phyloP scores from a whole-genome alignment of 768 basidiomycete genomes.

The Rhodosporidiobolus sp. region DNA sequence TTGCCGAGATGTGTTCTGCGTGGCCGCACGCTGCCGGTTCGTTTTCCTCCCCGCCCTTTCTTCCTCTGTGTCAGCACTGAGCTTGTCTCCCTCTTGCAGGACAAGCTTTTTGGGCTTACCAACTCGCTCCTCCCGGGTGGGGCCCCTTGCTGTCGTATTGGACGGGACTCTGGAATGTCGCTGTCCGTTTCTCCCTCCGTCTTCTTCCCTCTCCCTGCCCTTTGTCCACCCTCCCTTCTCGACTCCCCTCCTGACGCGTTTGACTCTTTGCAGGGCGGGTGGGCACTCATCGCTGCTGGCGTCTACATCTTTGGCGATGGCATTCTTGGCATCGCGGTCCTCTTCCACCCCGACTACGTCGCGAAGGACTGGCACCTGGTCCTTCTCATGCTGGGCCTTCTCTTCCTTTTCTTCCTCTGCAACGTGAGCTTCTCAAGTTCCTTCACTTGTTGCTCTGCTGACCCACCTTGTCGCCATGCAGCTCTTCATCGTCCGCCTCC shows the following conservation, averaged over 20 bases:
- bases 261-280: conserved; percentile 4
- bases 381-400: neutral
- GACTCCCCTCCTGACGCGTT: neutral
- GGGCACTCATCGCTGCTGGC: conserved; percentile 16
- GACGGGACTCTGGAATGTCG: conserved; percentile 11
- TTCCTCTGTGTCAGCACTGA: too few species aligned
- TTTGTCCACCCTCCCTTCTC: neutral
- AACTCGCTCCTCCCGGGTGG: conserved; percentile 14
- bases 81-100: conserved; percentile 1
- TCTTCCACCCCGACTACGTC: conserved; percentile 19
- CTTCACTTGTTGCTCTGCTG: too few species aligned
- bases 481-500: conserved; percentile 31
- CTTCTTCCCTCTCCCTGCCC: too few species aligned
- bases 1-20: conserved; percentile 29
- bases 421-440: conserved; percentile 5
- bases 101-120: conserved; percentile 24
- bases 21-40: conserved; percentile 29
- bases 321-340: conserved; percentile 12
- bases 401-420: conserved; percentile 18
- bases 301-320: conserved; percentile 16
- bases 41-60: neutral
- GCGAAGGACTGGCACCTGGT: conserved; percentile 16
- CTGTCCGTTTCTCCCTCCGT: neutral
- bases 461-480: neutral
- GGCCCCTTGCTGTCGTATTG: conserved; percentile 8